These are phyloP conservation scores for Amoebophrya sp. DNA, from an alignment of 169 alveolate species.

Conservation along the genomic window DNA sequence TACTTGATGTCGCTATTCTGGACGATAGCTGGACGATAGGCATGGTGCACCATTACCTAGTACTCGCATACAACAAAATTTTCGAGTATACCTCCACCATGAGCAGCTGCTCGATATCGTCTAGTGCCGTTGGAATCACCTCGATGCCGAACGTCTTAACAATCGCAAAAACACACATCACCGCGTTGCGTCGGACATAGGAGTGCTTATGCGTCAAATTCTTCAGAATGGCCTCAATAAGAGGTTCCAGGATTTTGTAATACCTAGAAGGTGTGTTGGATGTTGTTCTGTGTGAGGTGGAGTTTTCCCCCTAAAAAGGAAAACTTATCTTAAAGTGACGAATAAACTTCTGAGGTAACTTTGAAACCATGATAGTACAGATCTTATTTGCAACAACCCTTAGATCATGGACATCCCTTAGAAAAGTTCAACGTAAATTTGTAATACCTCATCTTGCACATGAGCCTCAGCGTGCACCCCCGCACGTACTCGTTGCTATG, in stretches of 20 bases:
- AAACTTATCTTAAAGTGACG: no score
- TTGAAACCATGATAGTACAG: no score
- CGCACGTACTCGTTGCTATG: slow-evolving; percentile 85
- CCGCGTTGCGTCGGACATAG: slow-evolving; percentile 86
- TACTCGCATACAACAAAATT: no score
- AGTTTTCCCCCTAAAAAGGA: no score
- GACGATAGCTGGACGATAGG: slow-evolving; percentile 60
- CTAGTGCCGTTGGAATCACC: slow-evolving; percentile 71
- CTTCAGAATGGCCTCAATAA: slow-evolving; percentile 72
- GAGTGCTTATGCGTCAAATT: slow-evolving; percentile 79
- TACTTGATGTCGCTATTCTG: slow-evolving; percentile 50
- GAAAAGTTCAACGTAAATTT: no score
- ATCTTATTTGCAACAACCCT: no score
- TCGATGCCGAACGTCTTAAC: slow-evolving; percentile 75
- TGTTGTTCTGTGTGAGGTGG: no score
- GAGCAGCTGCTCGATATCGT: slow-evolving; percentile 56
- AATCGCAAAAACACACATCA: slow-evolving; percentile 78
- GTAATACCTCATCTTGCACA: slow-evolving; percentile 62
- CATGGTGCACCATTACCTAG: no score
- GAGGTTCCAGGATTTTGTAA: slow-evolving; percentile 74
- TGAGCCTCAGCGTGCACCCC: slow-evolving; percentile 82
- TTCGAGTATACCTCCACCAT: slow-evolving; percentile 42
- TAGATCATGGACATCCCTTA: no score
- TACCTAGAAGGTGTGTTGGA: slow-evolving; percentile 52
- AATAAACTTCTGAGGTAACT: no score